Evolutionary conservation across 805 yeast genomes (phyloP), one percentile per base, ranked within the genome.

Genomic region (Torulaspora indica): DNA sequence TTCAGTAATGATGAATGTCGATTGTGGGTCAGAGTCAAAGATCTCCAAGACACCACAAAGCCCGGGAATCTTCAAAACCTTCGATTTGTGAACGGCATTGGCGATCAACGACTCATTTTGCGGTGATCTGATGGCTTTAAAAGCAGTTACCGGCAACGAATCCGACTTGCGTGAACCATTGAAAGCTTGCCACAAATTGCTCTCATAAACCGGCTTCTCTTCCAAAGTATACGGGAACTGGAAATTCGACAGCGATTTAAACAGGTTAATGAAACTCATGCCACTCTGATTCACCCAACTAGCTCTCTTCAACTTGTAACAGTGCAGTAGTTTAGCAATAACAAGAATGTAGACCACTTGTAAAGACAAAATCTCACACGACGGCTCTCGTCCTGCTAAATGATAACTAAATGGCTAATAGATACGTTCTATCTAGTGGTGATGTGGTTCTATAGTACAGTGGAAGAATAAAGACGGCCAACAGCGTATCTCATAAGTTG

Each of bases 161-260:
- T 58, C 63, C 6, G 58, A 41, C 36, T 60, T 61, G 24, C 60
- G 49, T 17, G 52, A 47, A 13, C 64, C 67, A 29, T 53, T 44
- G 22, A 48, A 55, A n/a, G 60, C 55, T 20, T 52, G 48, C 63
- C 65, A 63, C 25, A 59, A 40, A 8, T 55, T 43, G 2, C 58
- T 57, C 22, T 50, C 42, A 31, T 53, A 52, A 12, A 51, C 46
- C 3, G 63, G 53, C 25, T 43, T 45, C 12, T 52, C 50, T 7
- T 56, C 63, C 20, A 58, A 42, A 25, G 55, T 44, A 38, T 60
- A 64, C 5, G 67, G 67, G 27, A 60, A 60, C 39, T 63, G 66
- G 41, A 60, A 61, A 38, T 56, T 61, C 2, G 66, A 57, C 8
- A 63, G 42, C 20, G 60, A 55, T 33, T 60, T 63, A 48, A 63